These are phyloP conservation scores for Kluyveromyces aestuarii DNA, from an alignment of 805 yeast species.

Conservation along the genomic window DNA sequence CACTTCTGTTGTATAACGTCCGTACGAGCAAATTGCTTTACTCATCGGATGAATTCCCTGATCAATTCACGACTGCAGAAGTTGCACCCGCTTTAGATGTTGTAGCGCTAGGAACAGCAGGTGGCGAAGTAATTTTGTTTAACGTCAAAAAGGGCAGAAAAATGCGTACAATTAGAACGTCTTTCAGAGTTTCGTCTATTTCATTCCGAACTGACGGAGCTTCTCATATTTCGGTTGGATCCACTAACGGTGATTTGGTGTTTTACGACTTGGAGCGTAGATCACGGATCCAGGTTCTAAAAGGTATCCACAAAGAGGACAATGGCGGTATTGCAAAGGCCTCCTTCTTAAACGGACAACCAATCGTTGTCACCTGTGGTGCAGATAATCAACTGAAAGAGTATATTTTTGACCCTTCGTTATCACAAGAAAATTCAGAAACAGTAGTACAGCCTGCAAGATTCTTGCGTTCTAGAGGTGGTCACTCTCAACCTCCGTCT, in stretches of 20 bases:
- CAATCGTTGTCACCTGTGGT: conserved; percentile 81
- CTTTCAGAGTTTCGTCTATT: conserved; percentile 41
- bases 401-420: conserved; percentile 85
- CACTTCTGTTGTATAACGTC: conserved; percentile 58
- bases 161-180: conserved; percentile 40
- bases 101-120: conserved; percentile 64
- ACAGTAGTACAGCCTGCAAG: conserved; percentile 83
- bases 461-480: conserved; percentile 86
- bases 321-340: conserved; percentile 73
- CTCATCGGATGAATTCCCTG: conserved; percentile 44
- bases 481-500: conserved; percentile 90
- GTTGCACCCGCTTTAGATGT: conserved; percentile 82
- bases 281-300: conserved; percentile 65
- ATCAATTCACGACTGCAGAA: conserved; percentile 61
- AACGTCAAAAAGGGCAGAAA: conserved; percentile 58
- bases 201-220: conserved; percentile 90
- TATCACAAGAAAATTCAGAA: conserved; percentile 41
- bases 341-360: conserved; percentile 80
- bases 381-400: conserved; percentile 87
- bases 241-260: conserved; percentile 70
- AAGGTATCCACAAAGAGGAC: conserved; percentile 61
- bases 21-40: conserved; percentile 66
- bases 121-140: conserved; percentile 57
- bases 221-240: conserved; percentile 72
- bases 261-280: conserved; percentile 74